Evolutionary conservation across 2,329 filamentous ascomycete genomes (phyloP).

Genomic region (Cercospora zeina): DNA sequence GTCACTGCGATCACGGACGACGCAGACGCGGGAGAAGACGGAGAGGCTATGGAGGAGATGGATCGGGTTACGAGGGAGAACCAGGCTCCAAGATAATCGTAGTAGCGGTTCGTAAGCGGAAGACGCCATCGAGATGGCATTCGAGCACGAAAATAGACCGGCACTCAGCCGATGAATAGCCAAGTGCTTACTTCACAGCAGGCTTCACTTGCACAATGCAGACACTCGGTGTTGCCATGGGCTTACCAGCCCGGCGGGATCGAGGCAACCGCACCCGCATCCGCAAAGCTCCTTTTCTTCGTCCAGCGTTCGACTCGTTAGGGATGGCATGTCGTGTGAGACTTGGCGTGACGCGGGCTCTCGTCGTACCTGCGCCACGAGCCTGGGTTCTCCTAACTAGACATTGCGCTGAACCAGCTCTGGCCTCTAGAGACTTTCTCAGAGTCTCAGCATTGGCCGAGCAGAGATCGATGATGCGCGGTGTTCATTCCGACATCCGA

Average conservation of each 20-base stretch:
- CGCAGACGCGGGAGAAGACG: neutral
- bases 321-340: neutral
- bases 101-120: too few relatives aligned
- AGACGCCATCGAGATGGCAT: neutral
- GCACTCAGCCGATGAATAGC: neutral
- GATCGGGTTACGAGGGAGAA: slow-evolving; percentile 19
- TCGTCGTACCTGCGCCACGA: neutral
- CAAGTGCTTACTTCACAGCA: neutral
- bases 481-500: neutral
- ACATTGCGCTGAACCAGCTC: neutral
- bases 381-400: neutral
- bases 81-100: slow-evolving; percentile 7
- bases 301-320: neutral
- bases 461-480: neutral
- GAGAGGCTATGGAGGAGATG: slow-evolving; percentile 23
- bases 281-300: neutral
- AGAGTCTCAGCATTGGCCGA: neutral
- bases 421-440: neutral
- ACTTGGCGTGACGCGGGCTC: neutral
- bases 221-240: neutral
- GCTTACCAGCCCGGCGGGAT: neutral
- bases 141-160: neutral
- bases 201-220: neutral
- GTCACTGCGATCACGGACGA: slow-evolving; percentile 43
- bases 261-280: neutral